Conservation (phyloP, 1,284 basidiomycete genomes). For the Fistulinella staudtii region DNA sequence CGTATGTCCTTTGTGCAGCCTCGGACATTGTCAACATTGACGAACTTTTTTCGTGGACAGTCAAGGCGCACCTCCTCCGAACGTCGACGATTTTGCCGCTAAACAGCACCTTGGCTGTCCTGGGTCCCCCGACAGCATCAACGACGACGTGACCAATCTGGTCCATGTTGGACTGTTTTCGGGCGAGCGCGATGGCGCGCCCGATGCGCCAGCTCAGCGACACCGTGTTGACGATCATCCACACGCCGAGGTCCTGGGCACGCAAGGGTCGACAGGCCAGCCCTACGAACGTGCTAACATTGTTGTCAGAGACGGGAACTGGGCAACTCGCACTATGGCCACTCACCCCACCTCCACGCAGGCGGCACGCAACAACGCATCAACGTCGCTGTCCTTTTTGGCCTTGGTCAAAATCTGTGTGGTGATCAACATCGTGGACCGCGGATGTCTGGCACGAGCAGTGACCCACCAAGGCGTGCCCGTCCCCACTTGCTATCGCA, state of each 20-base stretch:
- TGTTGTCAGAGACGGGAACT: background rate
- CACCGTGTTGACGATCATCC: slow-evolving; percentile 47
- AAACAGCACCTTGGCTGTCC: slow-evolving; percentile 45
- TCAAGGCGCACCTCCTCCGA: slow-evolving; percentile 35
- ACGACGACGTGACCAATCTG: slow-evolving; percentile 48
- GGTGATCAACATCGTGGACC: slow-evolving; percentile 15
- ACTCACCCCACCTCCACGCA: slow-evolving; percentile 42
- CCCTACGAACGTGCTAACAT: slow-evolving; percentile 35
- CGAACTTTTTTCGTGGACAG: background rate
- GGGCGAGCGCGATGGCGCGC: slow-evolving; percentile 42
- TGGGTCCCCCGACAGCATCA: slow-evolving; percentile 41
- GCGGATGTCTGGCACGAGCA: no score
- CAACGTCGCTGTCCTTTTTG: slow-evolving; percentile 32
- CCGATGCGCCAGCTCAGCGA: slow-evolving; percentile 59
- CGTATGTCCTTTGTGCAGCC: slow-evolving; percentile 43
- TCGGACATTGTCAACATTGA: slow-evolving; percentile 1
- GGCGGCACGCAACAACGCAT: slow-evolving; percentile 34
- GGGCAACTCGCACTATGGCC: background rate
- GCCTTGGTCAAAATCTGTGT: slow-evolving; percentile 36
- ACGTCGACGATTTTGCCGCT: slow-evolving; percentile 55
- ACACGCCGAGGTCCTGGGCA: slow-evolving; percentile 29
- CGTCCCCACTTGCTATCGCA: slow-evolving; percentile 37
- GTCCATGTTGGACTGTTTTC: slow-evolving; percentile 41
- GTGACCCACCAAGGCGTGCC: slow-evolving; percentile 35
- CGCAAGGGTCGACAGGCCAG: slow-evolving; percentile 39